Evolutionary conservation across 331 rosid genomes (phyloP), one percentile per base, ranked within the genome.

Genomic region (Stylosanthes scabra): DNA sequence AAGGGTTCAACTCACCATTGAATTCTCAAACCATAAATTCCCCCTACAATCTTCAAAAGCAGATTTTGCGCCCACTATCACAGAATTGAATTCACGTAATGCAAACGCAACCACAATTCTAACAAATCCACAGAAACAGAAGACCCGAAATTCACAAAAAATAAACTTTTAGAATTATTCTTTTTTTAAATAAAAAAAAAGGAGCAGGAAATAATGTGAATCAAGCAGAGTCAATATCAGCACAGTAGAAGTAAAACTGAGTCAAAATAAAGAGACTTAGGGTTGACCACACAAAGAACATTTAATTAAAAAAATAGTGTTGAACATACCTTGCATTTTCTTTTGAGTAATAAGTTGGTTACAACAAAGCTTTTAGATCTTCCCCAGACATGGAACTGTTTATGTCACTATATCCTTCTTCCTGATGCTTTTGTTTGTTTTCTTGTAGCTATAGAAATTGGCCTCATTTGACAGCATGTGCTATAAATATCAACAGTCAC

Each of bases 291-390:
- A 37, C 46, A 14, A n/a, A 67, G 11, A 58, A 57, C 3, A 25
- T 66, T 20, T 56, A 45, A 55, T 63, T 51, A 50, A 67, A 55
- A 73, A 9, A 27, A 70, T 50, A 16, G 60, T 11, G 46, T 37
- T 56, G 59, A 31, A 31, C 37, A 29, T 83, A 80, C 89, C 89
- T 86, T 77, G 85, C 89, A 86, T 86, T 77, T 77, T 78, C 37
- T 74, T 77, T 74, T 65, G 54, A 1, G 76, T 70, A 42, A 72
- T 9, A 59, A 55, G 71, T 66, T 58, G 80, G 25, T 55, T 55
- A 50, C 65, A 56, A 64, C 62, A 14, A 75, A 63, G 74, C 76
- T 74, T 83, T 86, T 81, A 78, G 88, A 86, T 86, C 90, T 78
- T 86, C 75, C 58, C 37, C 37, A 31, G 37, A 31, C 3, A 31